A percentile compares a stretch with the other conserved stretches of the same genome.
phyloP scores from a whole-genome alignment of 2,329 filamentous ascomycete species.

The Blumeria graminis region DNA sequence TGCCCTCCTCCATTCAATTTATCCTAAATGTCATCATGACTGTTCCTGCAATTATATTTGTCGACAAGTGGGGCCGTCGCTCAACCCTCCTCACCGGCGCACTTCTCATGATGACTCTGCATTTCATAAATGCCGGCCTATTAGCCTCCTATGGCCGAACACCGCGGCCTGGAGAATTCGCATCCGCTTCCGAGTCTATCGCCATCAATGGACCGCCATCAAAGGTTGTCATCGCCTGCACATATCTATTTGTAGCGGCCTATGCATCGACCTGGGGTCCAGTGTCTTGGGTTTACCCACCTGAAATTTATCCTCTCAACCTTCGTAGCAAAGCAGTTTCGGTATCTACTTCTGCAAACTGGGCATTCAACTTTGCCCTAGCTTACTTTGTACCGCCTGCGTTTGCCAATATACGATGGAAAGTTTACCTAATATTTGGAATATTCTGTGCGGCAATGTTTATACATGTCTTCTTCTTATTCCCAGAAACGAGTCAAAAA shows the following conservation, averaged over 20 bases:
- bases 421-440: conserved; percentile 27
- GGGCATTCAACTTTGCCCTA: conserved; percentile 20
- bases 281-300: conserved; percentile 24
- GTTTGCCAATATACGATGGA: conserved; percentile 24
- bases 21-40: conserved; percentile 67
- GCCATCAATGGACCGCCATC: conserved; percentile 23
- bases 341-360: conserved; percentile 25
- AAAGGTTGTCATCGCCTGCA: conserved; percentile 37
- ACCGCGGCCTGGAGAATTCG: conserved; percentile 16
- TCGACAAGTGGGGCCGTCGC: conserved; percentile 56
- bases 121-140: conserved; percentile 23
- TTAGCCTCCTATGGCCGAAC: conserved; percentile 20
- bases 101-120: conserved; percentile 16
- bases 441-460: conserved; percentile 27
- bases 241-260: conserved; percentile 36
- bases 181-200: conserved; percentile 21
- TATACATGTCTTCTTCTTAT: conserved; percentile 27
- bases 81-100: conserved; percentile 36
- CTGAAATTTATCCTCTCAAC: conserved; percentile 24
- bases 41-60: conserved; percentile 46
- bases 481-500: conserved; percentile 31
- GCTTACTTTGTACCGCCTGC: conserved; percentile 23
- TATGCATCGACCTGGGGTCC: conserved; percentile 28
- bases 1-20: conserved; percentile 47
- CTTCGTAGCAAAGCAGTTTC: conserved; percentile 29